Conservation (phyloP, 306 rosid species). For the Citrullus colocynthis region DNA sequence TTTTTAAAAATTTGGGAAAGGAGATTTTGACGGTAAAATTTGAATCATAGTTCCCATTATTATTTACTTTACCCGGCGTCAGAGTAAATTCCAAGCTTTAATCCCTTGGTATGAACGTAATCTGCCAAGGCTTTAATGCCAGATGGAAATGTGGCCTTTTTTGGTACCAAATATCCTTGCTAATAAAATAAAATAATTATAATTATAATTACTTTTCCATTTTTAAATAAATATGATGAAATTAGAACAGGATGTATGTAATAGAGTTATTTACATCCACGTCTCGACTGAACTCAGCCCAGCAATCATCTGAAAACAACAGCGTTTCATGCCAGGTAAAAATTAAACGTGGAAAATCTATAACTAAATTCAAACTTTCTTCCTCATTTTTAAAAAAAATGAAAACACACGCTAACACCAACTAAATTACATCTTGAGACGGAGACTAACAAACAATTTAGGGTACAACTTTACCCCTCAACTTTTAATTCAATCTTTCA, state of each 20-base stretch:
- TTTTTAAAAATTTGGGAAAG: no score
- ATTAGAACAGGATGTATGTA: not conserved
- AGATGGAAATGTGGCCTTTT: constrained; percentile 71
- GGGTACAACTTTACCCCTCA: no score
- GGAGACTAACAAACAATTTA: no score
- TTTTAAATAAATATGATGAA: not conserved
- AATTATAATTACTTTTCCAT: not conserved
- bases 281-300: constrained; percentile 80
- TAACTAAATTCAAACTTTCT: no score
- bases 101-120: constrained; percentile 86
- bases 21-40: no score
- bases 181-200: not conserved
- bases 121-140: constrained; percentile 85
- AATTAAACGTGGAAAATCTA: not conserved
- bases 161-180: constrained; percentile 64
- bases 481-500: no score
- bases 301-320: constrained; percentile 68
- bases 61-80: constrained; percentile 82
- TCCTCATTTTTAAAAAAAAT: no score
- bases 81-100: constrained; percentile 29
- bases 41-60: no score
- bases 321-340: not conserved
- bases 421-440: no score
- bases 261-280: constrained; percentile 22
- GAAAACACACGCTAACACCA: no score